Conservation (phyloP, 805 yeast species). For the Yarrowia alimentaria region DNA sequence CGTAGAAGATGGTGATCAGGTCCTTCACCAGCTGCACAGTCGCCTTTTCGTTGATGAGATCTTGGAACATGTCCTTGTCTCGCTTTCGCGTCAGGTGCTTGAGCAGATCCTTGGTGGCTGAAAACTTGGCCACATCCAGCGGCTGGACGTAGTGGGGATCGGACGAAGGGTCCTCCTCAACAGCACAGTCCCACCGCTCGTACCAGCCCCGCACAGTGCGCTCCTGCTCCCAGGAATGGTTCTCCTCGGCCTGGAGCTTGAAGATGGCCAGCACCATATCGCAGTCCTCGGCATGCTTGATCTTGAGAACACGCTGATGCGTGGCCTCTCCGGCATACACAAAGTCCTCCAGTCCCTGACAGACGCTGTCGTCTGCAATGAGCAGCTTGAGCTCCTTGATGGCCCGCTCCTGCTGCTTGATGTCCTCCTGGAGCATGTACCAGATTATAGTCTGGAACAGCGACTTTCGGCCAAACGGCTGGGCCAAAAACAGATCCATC, state of each 20-base stretch:
- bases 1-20: slow-evolving; percentile 66
- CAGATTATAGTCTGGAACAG: slow-evolving; percentile 72
- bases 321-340: slow-evolving; percentile 34
- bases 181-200: slow-evolving; percentile 41
- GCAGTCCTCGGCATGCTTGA: slow-evolving; percentile 3
- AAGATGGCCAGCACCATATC: slow-evolving; percentile 22
- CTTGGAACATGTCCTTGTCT: slow-evolving; percentile 73
- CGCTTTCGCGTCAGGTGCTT: slow-evolving; percentile 62
- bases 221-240: slow-evolving; percentile 15
- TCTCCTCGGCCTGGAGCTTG: slow-evolving; percentile 13
- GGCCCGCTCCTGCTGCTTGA: slow-evolving; percentile 58
- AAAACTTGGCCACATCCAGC: slow-evolving; percentile 27
- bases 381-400: slow-evolving; percentile 48
- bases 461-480: slow-evolving; percentile 65
- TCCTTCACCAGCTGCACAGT: slow-evolving; percentile 73
- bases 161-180: slow-evolving; percentile 33
- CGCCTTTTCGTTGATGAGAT: slow-evolving; percentile 82
- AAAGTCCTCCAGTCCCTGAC: slow-evolving; percentile 32
- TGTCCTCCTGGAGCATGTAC: slow-evolving; percentile 70
- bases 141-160: slow-evolving; percentile 30
- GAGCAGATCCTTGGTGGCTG: slow-evolving; percentile 51
- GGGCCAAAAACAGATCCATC: slow-evolving; percentile 80
- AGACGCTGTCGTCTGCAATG: slow-evolving; percentile 34
- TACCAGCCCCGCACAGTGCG: slow-evolving; percentile 37
- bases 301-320: slow-evolving; percentile 34